Conservation (phyloP, 2,329 filamentous ascomycete genomes). For the Didymella arachidicola region DNA sequence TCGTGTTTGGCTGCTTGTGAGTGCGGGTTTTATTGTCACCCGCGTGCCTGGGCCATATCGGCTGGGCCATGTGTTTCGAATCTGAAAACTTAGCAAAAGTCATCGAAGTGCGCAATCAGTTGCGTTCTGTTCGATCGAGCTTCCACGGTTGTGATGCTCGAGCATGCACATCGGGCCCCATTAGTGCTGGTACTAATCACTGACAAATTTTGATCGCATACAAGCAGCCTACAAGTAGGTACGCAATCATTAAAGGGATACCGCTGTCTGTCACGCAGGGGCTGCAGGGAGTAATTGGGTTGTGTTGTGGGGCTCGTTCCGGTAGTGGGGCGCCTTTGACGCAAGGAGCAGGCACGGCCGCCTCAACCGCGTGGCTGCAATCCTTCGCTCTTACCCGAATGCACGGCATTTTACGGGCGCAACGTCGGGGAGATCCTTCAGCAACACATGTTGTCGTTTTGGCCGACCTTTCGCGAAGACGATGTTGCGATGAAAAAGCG, state of each 20-base stretch:
- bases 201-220: conserved; percentile 2
- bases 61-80: not conserved
- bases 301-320: conserved; percentile 2
- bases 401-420: conserved; percentile 11
- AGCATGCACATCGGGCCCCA: not conserved
- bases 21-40: no score
- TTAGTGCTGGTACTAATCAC: not conserved
- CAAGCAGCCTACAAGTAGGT: not conserved
- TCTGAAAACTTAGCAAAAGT: conserved; percentile 17
- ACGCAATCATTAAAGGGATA: conserved; percentile 1
- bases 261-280: conserved; percentile 6
- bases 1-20: no score
- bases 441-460: not conserved
- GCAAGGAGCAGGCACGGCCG: conserved; percentile 9
- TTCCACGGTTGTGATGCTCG: conserved; percentile 21
- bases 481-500: not conserved
- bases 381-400: conserved; percentile 7
- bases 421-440: conserved; percentile 15
- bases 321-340: conserved; percentile 7
- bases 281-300: conserved; percentile 7
- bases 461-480: not conserved
- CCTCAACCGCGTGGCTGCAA: conserved; percentile 9
- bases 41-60: conserved; percentile 9
- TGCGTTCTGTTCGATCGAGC: conserved; percentile 24
- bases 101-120: conserved; percentile 22